Base-by-base conservation (phyloP, 305 asterid species). In the Striga hermonthica region DNA sequence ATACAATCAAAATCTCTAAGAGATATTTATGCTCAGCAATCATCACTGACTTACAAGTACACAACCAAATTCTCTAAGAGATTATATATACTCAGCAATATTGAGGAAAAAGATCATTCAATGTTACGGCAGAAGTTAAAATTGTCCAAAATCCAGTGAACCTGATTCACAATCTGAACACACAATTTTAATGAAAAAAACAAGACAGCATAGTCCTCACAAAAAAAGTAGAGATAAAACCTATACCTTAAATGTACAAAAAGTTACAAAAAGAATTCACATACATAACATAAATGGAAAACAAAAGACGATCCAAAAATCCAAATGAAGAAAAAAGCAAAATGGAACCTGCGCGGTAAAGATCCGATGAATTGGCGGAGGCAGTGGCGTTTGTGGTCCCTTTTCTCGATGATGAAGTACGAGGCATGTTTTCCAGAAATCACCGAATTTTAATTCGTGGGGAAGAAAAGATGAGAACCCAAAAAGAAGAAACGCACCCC, bases 291-390 rank as follows among this genome's bases (percentile, higher is more conserved):
- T 8, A 22, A 54, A 54, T 9, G 7, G 4, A 55, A 9, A 55
- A 9, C 0, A 4, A 28, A 28, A 5, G 14, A 7, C n/a, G 36
- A 6, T 28, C 14, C 14, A 12, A 58, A 64, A 44, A 9, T 10
- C 11, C 35, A 59, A 47, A 13, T 9, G 9, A 45, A 5, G 37
- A 14, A 63, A 48, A 31, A 31, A 12, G n/a, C 13, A 1, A 62
- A 70, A 57, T 1, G 14, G 52, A 67, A 91, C 97, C 97, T 15
- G 95, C 81, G 65, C 98, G 97, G 47, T 85, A 76, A 67, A 86
- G 82, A 84, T 90, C 96, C 60, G 91, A 80, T 50, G 94, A 84
- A 79, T 75, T 84, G 76, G 75, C 79, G 40, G 96, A 77, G 38
- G 90, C 58, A 16, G 84, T 53, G 47, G 95, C 78, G 72, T 71